phyloP scores from a whole-genome alignment of 345 rosid species.

The Salix brachista region DNA sequence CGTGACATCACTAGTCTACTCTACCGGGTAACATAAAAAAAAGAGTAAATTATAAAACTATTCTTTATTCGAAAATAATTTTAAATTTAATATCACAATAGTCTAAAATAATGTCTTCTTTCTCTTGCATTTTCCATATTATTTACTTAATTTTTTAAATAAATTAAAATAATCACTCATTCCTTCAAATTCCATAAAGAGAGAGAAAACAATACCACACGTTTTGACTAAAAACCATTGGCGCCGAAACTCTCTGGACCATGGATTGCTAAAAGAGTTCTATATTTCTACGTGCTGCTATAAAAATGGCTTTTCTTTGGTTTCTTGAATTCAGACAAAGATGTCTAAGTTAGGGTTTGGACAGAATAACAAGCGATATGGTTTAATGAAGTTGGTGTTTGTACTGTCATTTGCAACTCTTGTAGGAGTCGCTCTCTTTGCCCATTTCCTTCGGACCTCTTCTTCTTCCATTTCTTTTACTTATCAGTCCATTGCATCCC shows the following conservation, averaged over 20 bases:
- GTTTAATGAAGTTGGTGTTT: conserved; percentile 28
- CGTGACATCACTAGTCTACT: no score
- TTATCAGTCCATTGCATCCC: conserved; percentile 30
- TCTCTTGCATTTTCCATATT: no score
- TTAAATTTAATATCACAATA: no score
- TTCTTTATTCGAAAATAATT: no score
- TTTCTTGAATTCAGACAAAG: conserved; percentile 12
- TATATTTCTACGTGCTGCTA: background rate
- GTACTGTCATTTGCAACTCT: conserved; percentile 32
- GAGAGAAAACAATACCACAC: no score
- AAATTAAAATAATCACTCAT: no score
- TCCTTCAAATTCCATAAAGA: no score
- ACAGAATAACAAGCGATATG: conserved; percentile 23
- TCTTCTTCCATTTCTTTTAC: conserved; percentile 33
- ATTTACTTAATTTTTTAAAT: no score
- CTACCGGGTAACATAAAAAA: no score
- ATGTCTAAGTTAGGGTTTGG: conserved; percentile 32
- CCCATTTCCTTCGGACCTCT: conserved; percentile 40
- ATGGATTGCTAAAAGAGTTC: background rate
- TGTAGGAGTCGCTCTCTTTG: conserved; percentile 39
- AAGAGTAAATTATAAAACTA: no score
- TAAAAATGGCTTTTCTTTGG: conserved; percentile 4
- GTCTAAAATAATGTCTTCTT: no score
- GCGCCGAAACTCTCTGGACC: conserved; percentile 48
- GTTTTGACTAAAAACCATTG: conserved; percentile 36